phyloP scores from a whole-genome alignment of 129 eudicot genomes.

The Pseudognaphalium luteoalbum region DNA sequence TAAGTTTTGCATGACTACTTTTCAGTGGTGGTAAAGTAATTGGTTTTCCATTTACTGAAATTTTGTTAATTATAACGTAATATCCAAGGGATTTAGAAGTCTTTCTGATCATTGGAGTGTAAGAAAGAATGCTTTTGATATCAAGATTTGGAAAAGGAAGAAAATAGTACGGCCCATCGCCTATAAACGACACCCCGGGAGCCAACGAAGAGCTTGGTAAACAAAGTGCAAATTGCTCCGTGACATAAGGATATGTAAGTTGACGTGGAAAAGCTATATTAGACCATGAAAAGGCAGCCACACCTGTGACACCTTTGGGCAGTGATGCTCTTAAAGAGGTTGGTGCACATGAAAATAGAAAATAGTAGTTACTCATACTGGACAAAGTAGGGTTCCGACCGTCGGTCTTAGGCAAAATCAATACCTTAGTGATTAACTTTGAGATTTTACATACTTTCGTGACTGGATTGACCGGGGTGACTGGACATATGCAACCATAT shows the following conservation, averaged over 20 bases:
- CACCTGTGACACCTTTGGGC: conserved; percentile 34
- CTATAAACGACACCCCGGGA: conserved; percentile 45
- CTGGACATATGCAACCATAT: conserved; percentile 8
- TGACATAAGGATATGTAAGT: neutral
- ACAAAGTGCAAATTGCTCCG: conserved; percentile 45
- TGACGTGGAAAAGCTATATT: conserved; percentile 38
- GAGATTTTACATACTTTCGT: conserved; percentile 1
- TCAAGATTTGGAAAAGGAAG: conserved; percentile 32
- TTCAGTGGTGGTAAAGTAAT: neutral
- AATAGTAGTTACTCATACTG: neutral
- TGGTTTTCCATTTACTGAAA: conserved; percentile 19
- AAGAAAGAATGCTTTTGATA: conserved; percentile 25
- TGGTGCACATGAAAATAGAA: conserved; percentile 46
- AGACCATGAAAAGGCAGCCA: conserved; percentile 43
- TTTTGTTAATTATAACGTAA: conserved; percentile 29
- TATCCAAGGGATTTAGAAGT: conserved; percentile 18
- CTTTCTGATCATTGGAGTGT: conserved; percentile 32
- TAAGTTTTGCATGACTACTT: conserved; percentile 17
- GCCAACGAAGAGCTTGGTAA: conserved; percentile 28
- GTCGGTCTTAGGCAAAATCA: conserved; percentile 16
- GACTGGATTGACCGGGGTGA: neutral
- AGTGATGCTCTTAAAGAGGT: conserved; percentile 24
- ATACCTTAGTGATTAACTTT: neutral
- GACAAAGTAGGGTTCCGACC: conserved; percentile 26
- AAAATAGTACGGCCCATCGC: conserved; percentile 39